These are phyloP conservation scores for Alternaria panax DNA, from an alignment of 2,329 filamentous ascomycete species.

Conservation along the genomic window DNA sequence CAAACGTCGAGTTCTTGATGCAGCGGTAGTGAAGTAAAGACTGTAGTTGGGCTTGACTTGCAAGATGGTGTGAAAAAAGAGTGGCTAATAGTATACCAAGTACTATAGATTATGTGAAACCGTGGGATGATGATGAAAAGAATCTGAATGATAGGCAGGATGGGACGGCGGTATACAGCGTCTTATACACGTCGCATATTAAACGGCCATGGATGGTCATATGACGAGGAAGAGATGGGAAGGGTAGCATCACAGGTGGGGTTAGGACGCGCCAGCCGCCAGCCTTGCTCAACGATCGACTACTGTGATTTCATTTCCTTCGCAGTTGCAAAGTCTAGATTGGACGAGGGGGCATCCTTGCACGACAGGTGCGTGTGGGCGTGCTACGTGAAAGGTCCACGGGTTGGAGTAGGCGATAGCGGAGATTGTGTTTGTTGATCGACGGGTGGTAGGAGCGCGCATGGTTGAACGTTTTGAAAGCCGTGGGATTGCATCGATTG, in stretches of 20 bases:
- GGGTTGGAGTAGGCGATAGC: constrained; percentile 10
- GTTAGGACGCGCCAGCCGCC: constrained; percentile 20
- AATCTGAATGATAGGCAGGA: background rate
- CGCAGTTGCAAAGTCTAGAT: constrained; percentile 3
- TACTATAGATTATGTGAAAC: constrained; percentile 34
- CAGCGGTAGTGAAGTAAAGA: constrained; percentile 19
- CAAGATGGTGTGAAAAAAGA: constrained; percentile 36
- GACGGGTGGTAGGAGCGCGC: constrained; percentile 3
- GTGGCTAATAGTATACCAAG: constrained; percentile 37
- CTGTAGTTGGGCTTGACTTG: constrained; percentile 14
- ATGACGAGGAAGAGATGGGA: constrained; percentile 12
- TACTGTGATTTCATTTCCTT: constrained; percentile 9
- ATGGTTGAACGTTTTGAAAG: constrained; percentile 6
- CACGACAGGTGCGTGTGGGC: constrained; percentile 1
- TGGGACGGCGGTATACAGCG: constrained; percentile 11
- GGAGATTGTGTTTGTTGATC: constrained; percentile 16
- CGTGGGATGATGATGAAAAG: constrained; percentile 12
- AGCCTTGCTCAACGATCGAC: constrained; percentile 15
- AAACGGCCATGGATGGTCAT: too few relatives aligned
- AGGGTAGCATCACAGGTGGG: background rate
- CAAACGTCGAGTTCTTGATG: constrained; percentile 10
- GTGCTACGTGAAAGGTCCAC: constrained; percentile 1
- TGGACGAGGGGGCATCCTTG: constrained; percentile 7
- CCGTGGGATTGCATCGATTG: background rate
- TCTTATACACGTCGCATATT: constrained; percentile 28